A percentile compares a stretch with the other conserved stretches of the same genome.
phyloP scores from a whole-genome alignment of 2,329 filamentous ascomycete species.

The Saccharata proteae region DNA sequence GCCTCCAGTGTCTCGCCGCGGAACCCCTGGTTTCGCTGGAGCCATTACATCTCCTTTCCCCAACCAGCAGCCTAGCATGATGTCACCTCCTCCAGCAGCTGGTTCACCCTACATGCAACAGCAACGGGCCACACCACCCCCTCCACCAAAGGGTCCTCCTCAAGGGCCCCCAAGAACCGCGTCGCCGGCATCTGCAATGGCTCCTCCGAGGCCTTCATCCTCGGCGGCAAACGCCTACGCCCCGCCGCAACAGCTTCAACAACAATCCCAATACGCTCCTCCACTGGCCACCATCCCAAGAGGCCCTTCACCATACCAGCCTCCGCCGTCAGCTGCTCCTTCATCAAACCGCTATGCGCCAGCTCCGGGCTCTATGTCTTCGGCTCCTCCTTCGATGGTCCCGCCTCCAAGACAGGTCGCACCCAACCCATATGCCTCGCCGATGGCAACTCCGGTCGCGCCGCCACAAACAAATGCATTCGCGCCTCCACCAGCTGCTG shows the following conservation, averaged over 20 bases:
- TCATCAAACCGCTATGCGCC: constrained; percentile 54
- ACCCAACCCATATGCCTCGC: constrained; percentile 31
- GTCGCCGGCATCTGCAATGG: constrained; percentile 52
- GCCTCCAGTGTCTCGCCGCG: constrained; percentile 55
- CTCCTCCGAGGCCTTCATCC: constrained; percentile 43
- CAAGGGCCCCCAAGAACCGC: constrained; percentile 51
- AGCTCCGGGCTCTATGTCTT: constrained; percentile 46
- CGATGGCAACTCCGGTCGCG: constrained; percentile 22
- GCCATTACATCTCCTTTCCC: constrained; percentile 67
- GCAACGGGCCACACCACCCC: constrained; percentile 56
- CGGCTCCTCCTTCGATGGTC: constrained; percentile 26
- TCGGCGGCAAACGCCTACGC: constrained; percentile 52
- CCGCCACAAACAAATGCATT: constrained; percentile 27
- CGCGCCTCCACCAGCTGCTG: constrained; percentile 28
- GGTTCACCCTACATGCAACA: constrained; percentile 45
- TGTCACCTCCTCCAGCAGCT: constrained; percentile 44
- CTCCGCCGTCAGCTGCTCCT: constrained; percentile 70
- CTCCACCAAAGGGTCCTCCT: constrained; percentile 63
- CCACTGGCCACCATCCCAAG: constrained; percentile 52
- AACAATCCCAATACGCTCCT: constrained; percentile 31
- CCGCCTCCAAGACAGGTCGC: constrained; percentile 32
- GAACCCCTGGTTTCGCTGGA: constrained; percentile 53
- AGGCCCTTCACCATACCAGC: constrained; percentile 76
- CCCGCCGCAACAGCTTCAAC: constrained; percentile 34
- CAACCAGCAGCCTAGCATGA: constrained; percentile 42